Conservation (phyloP, 768 basidiomycete species). For the Trametopsis cervina region DNA sequence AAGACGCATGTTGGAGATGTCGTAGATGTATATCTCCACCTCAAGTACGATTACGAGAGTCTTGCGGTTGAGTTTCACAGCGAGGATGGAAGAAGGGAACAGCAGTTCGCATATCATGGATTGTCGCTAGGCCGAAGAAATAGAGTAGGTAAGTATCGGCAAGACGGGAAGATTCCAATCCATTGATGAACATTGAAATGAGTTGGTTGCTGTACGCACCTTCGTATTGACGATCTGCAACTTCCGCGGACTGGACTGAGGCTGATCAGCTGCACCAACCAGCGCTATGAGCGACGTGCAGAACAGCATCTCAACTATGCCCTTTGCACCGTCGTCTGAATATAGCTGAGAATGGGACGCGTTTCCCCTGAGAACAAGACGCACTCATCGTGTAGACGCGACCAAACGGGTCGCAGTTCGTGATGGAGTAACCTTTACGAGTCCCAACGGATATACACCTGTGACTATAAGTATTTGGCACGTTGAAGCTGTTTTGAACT, state of each 20-base stretch:
- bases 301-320: conserved; percentile 99
- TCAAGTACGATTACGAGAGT: conserved; percentile 94
- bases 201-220: conserved; percentile 41
- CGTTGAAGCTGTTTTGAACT: conserved; percentile 18
- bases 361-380: conserved; percentile 24
- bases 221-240: conserved; percentile 99
- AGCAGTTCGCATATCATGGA: conserved; percentile 98
- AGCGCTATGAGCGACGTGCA: conserved; percentile 97
- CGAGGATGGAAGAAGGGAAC: conserved; percentile 92
- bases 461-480: conserved; percentile 5
- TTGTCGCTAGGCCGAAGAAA: conserved; percentile 77
- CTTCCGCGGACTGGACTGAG: conserved; percentile 84
- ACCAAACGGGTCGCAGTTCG: conserved; percentile 97
- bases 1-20: conserved; percentile 97
- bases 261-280: conserved; percentile 92
- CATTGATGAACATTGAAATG: too few relatives aligned
- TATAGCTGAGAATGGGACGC: neutral
- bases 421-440: conserved; percentile 92
- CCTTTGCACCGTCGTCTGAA: conserved; percentile 85
- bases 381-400: conserved; percentile 91
- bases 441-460: conserved; percentile 94
- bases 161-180: too few relatives aligned
- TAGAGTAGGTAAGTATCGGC: neutral
- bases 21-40: conserved; percentile 98
- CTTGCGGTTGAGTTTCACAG: conserved; percentile 98